Base-by-base conservation (phyloP, 192 early-diverging fungal species). In the Coemansia sp. region DNA sequence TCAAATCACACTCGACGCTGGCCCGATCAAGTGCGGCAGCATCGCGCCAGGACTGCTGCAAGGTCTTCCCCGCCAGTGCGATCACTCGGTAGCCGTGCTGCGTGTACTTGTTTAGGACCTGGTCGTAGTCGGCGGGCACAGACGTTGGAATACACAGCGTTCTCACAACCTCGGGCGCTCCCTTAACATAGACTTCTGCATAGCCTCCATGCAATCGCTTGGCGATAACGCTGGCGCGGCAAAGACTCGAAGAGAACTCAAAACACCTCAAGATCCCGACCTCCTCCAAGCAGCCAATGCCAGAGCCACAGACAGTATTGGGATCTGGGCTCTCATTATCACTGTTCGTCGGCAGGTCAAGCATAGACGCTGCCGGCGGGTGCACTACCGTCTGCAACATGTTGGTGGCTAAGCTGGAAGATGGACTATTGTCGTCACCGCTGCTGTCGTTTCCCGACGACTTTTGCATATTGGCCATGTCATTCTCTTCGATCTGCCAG, bases 21-120 rank as follows among this genome's bases (percentile, higher is more conserved):
- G 88, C 85, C n/a, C 98, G 90, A 47, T 74, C 66, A 37, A 80
- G 73, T 47, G 86, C 76, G 28, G 87, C 86, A 3, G 91, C 77
- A 9, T 46, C 43, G 9, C 40, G 19, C 76, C 86, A 91, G n/a
- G 33, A 39, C 30, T 23, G 28, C 7, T 69, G 53, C 52, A 98
- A 73, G 11, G 79, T 60, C 64, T 91, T 92, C 49, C 89, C 91
- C 0, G 94, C 97, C 28, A 94, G 86, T 0, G 95, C 97, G 67
- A 99, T 95, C 4, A 99, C 95, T 47, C 97, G 93, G 78, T 93
- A 97, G 3, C 98, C 97, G 69, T 90, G 87, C 70, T 96, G 93
- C 1, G 97, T 93, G 73, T 96, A 95, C 57, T 84, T 82, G 50
- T 89, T 75, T 3, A 98, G 83, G 21, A 87, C 79, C 38, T 87